Conservation (phyloP, 345 rosid genomes). For the Aegle marmelos region DNA sequence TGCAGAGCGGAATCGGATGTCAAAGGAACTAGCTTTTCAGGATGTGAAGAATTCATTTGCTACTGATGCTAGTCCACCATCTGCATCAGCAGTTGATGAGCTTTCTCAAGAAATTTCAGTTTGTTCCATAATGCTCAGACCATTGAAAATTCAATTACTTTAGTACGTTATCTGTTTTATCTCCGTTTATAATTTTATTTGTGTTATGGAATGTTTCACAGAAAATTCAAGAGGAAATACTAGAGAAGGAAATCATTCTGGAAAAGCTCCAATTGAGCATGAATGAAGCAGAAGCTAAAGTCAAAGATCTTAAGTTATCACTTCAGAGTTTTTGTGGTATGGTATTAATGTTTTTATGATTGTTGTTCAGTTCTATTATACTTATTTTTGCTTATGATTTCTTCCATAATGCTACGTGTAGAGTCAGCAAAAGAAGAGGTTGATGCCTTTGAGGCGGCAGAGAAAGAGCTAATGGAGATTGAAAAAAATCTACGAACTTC, state of each 20-base stretch:
- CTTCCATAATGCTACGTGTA: constrained; percentile 18
- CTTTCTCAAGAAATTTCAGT: constrained; percentile 79
- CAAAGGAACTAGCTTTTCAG: constrained; percentile 52
- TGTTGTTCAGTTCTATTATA: background rate
- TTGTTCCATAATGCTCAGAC: constrained; percentile 29
- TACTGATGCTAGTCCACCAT: constrained; percentile 39
- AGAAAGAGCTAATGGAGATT: constrained; percentile 63
- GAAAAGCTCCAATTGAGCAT: constrained; percentile 43
- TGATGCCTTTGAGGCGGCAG: constrained; percentile 71
- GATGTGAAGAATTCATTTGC: constrained; percentile 55
- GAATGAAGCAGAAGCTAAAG: constrained; percentile 59
- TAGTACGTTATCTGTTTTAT: constrained; percentile 2
- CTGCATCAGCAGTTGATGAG: constrained; percentile 68
- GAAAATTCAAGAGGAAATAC: constrained; percentile 54
- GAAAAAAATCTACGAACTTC: constrained; percentile 60
- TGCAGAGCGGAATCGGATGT: constrained; percentile 43
- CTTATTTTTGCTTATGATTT: background rate
- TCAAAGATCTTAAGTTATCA: constrained; percentile 48
- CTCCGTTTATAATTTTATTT: background rate
- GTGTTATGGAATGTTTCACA: constrained; percentile 24
- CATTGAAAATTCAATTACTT: constrained; percentile 13
- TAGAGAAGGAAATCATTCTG: constrained; percentile 43
- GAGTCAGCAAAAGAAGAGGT: constrained; percentile 79
- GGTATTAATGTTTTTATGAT: background rate
- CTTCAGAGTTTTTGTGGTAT: constrained; percentile 74